Conservation (phyloP, 2,329 filamentous ascomycete species). For the Sporothrix dimorphospora region DNA sequence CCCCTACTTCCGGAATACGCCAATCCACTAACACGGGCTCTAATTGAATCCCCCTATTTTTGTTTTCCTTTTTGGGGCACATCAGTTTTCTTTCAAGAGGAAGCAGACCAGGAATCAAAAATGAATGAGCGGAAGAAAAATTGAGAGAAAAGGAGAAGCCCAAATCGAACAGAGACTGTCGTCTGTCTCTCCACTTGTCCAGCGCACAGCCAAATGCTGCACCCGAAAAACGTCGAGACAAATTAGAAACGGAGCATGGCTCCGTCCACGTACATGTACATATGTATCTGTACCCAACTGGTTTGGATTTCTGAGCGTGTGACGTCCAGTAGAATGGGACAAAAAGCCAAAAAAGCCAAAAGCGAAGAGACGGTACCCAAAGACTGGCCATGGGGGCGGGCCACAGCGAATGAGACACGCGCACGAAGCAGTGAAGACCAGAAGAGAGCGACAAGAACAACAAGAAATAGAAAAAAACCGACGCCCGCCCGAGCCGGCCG, state of each 20-base stretch:
- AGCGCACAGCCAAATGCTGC: neutral
- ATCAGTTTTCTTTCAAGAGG: neutral
- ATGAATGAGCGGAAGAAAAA: neutral
- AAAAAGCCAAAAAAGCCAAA: neutral
- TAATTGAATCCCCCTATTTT: neutral
- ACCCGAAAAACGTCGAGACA: neutral
- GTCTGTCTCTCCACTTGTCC: neutral
- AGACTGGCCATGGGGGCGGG: neutral
- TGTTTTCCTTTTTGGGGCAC: neutral
- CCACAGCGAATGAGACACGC: slow-evolving; percentile 5
- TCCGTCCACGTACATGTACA: slow-evolving; percentile 16
- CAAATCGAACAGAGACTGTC: neutral
- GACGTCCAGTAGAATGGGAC: neutral
- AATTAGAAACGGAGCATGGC: neutral
- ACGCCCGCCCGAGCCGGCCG: slow-evolving; percentile 24
- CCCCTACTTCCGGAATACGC: neutral
- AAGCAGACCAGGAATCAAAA: no score
- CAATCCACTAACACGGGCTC: neutral
- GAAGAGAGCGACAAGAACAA: neutral
- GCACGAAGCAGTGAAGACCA: neutral
- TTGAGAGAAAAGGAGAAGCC: neutral
- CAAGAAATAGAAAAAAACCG: neutral
- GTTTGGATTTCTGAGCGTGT: neutral
- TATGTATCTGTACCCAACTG: slow-evolving; percentile 30
- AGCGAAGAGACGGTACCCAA: neutral